phyloP scores from a whole-genome alignment of 805 yeast species.

The Schwanniomyces yamadae region DNA sequence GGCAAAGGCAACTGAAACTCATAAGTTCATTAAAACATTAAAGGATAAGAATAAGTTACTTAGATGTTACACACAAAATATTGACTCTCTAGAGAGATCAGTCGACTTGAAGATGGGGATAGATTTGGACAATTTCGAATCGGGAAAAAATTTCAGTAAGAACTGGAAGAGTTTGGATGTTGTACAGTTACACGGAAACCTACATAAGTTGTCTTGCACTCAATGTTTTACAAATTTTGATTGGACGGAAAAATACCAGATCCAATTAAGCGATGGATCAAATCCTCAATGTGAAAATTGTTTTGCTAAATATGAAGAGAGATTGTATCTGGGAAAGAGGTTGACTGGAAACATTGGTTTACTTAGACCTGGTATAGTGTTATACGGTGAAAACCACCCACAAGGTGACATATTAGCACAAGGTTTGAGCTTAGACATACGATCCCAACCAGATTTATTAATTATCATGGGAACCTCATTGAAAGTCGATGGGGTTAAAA shows the following conservation, averaged over 20 bases:
- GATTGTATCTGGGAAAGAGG: conserved; percentile 72
- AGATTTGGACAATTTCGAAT: conserved; percentile 29
- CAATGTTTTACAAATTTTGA: conserved; percentile 55
- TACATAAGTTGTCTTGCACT: conserved; percentile 75
- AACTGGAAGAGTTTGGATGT: conserved; percentile 69
- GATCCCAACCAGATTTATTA: conserved; percentile 69
- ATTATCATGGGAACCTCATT: conserved; percentile 92
- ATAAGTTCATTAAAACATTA: conserved; percentile 63
- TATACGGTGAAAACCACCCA: conserved; percentile 95
- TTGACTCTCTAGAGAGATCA: conserved; percentile 78
- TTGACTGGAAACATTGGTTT: conserved; percentile 68
- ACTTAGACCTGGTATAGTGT: conserved; percentile 83
- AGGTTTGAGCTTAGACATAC: conserved; percentile 65
- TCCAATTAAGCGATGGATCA: conserved; percentile 54
- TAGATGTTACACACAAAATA: conserved; percentile 92
- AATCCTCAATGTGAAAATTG: conserved; percentile 81
- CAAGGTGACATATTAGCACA: conserved; percentile 74
- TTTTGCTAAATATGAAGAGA: conserved; percentile 49
- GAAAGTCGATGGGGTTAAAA: conserved; percentile 85
- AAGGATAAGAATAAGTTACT: conserved; percentile 65
- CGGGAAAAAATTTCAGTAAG: conserved; percentile 28
- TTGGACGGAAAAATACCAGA: conserved; percentile 60
- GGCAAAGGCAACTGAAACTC: conserved; percentile 85
- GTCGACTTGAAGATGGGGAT: conserved; percentile 63
- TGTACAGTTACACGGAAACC: conserved; percentile 88